These are phyloP conservation scores for Rosa rugosa DNA, from an alignment of 306 rosid genomes.

Conservation along the genomic window DNA sequence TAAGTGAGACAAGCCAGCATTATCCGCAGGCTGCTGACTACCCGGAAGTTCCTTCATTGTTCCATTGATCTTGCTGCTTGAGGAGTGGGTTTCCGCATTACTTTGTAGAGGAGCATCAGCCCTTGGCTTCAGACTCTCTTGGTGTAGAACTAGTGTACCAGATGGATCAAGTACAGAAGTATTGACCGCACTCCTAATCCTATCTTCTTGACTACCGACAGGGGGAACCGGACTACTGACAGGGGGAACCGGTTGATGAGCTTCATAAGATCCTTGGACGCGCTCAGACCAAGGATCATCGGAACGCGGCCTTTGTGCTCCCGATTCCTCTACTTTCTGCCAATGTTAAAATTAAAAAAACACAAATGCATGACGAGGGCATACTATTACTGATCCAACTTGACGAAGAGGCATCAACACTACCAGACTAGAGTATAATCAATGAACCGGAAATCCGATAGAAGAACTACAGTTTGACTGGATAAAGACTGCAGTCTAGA, in stretches of 20 bases:
- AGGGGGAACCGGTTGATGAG: constrained; percentile 40
- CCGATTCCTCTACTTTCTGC: constrained; percentile 64
- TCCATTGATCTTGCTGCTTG: constrained; percentile 48
- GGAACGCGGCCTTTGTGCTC: constrained; percentile 37
- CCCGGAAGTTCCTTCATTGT: constrained; percentile 42
- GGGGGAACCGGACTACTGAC: constrained; percentile 38
- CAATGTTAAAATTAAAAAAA: background rate
- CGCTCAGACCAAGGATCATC: constrained; percentile 49
- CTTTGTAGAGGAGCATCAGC: constrained; percentile 38
- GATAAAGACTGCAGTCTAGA: background rate
- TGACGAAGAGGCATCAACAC: background rate
- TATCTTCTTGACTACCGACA: constrained; percentile 37
- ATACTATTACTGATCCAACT: background rate
- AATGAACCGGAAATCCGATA: background rate
- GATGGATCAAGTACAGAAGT: constrained; percentile 37
- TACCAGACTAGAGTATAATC: background rate
- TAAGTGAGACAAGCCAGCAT: constrained; percentile 46
- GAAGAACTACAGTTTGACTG: background rate
- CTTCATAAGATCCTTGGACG: constrained; percentile 46
- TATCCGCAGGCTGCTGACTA: constrained; percentile 44
- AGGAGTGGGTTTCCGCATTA: constrained; percentile 34
- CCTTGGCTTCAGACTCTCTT: constrained; percentile 31
- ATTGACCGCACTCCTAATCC: constrained; percentile 25
- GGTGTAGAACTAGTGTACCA: constrained; percentile 32
- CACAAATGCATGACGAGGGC: background rate